These are phyloP conservation scores for Arabis alpina DNA, from an alignment of 345 rosid species.

Conservation along the genomic window DNA sequence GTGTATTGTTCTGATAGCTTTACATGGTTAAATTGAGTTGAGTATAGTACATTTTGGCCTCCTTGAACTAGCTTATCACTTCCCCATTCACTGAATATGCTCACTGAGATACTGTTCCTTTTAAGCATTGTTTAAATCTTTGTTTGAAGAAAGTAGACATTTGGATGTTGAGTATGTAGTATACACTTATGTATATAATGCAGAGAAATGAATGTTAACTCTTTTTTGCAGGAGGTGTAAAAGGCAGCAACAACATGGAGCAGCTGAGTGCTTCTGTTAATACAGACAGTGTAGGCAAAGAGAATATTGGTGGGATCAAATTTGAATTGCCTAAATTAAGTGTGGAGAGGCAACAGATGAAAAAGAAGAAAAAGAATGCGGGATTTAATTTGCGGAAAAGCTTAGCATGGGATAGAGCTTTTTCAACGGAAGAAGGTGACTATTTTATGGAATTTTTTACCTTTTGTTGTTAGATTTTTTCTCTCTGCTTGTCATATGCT, in stretches of 20 bases:
- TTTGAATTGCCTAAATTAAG: slow-evolving; percentile 56
- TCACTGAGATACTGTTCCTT: not conserved
- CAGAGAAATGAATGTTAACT: not conserved
- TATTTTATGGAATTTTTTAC: not conserved
- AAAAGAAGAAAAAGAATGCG: slow-evolving; percentile 82
- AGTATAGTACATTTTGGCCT: no score
- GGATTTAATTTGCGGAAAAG: slow-evolving; percentile 86
- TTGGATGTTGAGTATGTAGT: not conserved
- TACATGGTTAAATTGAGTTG: slow-evolving; percentile 2
- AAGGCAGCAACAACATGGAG: slow-evolving; percentile 27
- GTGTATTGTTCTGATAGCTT: not conserved
- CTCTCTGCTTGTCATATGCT: not conserved
- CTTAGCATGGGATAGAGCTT: slow-evolving; percentile 90
- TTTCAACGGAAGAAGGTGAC: slow-evolving; percentile 89
- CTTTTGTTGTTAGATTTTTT: not conserved
- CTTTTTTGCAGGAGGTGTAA: slow-evolving; percentile 40
- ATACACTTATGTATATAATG: slow-evolving; percentile 1
- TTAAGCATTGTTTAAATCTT: slow-evolving; percentile 4
- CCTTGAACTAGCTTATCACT: not conserved
- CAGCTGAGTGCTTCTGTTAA: slow-evolving; percentile 29
- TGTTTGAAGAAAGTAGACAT: not conserved
- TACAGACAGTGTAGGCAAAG: slow-evolving; percentile 49
- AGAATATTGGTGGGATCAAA: slow-evolving; percentile 54
- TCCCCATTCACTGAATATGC: not conserved
- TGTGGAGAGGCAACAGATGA: slow-evolving; percentile 78